These are phyloP conservation scores for Malassezia arunalokei DNA, from an alignment of 1,284 basidiomycete species.

Conservation along the genomic window DNA sequence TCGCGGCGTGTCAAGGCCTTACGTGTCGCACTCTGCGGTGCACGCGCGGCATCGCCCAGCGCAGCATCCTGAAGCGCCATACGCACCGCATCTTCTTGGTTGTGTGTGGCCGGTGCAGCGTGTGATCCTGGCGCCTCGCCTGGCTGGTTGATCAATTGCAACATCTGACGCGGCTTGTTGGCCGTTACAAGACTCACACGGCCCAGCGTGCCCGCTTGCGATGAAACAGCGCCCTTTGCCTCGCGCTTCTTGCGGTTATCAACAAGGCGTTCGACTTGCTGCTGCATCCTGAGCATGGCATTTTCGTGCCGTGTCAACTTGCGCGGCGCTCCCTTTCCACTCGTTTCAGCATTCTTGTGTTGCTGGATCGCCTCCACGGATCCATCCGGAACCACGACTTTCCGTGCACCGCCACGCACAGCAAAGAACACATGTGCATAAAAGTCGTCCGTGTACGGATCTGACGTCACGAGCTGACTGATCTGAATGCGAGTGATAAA, in stretches of 20 bases:
- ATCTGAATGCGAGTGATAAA: slow-evolving; percentile 99
- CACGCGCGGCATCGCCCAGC: slow-evolving; percentile 51
- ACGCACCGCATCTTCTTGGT: slow-evolving; percentile 29
- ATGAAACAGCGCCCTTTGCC: slow-evolving; percentile 31
- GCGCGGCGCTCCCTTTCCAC: slow-evolving; percentile 1
- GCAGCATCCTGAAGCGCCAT: slow-evolving; percentile 35
- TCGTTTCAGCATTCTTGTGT: slow-evolving; percentile 22
- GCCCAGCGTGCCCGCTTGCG: slow-evolving; percentile 85
- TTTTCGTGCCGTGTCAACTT: slow-evolving; percentile 55
- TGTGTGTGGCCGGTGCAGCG: slow-evolving; percentile 2
- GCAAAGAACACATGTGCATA: slow-evolving; percentile 93
- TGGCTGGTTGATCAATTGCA: slow-evolving; percentile 61
- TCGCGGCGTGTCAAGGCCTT: slow-evolving; percentile 59
- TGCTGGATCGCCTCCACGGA: slow-evolving; percentile 14
- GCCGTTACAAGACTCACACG: slow-evolving; percentile 82
- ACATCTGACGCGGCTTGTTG: slow-evolving; percentile 81
- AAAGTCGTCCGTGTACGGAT: slow-evolving; percentile 95
- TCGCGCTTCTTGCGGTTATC: slow-evolving; percentile 66
- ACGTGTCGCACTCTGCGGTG: slow-evolving; percentile 50
- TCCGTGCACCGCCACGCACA: slow-evolving; percentile 53
- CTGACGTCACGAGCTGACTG: slow-evolving; percentile 71
- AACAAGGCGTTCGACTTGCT: slow-evolving; percentile 92
- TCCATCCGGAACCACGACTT: slow-evolving; percentile 6
- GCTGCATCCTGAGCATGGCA: slow-evolving; percentile 92
- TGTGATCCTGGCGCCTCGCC: slow-evolving; percentile 16